These are phyloP conservation scores for Boletus huronensis DNA, from an alignment of 768 basidiomycete genomes.

Conservation along the genomic window DNA sequence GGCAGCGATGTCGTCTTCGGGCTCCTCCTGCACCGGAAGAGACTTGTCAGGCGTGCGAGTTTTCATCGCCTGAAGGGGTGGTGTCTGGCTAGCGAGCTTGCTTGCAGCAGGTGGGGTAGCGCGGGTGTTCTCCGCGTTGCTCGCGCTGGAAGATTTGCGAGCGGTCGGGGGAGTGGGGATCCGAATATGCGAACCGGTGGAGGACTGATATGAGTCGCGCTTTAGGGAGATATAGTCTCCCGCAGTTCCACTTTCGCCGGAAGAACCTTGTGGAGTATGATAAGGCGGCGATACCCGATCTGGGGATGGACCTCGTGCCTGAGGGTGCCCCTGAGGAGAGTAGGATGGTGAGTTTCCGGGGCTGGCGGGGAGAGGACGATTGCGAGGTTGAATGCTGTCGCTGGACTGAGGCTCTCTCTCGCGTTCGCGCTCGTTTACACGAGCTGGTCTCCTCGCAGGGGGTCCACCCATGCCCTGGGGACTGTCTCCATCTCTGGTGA, in stretches of 20 bases:
- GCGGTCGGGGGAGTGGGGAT: conserved; percentile 28
- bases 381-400: conserved; percentile 24
- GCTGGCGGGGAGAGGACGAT: conserved; percentile 33
- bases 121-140: conserved; percentile 22
- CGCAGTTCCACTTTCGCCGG: conserved; percentile 40
- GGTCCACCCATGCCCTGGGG: conserved; percentile 26
- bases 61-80: conserved; percentile 49
- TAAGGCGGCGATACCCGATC: conserved; percentile 53
- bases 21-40: conserved; percentile 73
- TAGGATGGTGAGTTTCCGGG: conserved; percentile 36
- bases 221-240: conserved; percentile 42
- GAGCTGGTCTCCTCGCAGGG: conserved; percentile 20
- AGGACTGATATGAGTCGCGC: conserved; percentile 43
- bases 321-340: conserved; percentile 42
- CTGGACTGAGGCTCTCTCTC: conserved; percentile 40
- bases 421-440: conserved; percentile 34
- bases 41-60: conserved; percentile 68
- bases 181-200: conserved; percentile 25
- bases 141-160: conserved; percentile 24
- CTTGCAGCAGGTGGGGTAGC: conserved; percentile 35
- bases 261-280: conserved; percentile 45
- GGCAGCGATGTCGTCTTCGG: conserved; percentile 55
- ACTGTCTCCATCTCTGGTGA: conserved; percentile 51
- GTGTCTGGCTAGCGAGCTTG: conserved; percentile 48
- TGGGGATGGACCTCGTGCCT: conserved; percentile 45